A percentile compares a stretch with the other conserved stretches of the same genome.
These are phyloP conservation scores for Lentinula novae-zelandiae DNA, from an alignment of 1,284 basidiomycete genomes.

Conservation along the genomic window DNA sequence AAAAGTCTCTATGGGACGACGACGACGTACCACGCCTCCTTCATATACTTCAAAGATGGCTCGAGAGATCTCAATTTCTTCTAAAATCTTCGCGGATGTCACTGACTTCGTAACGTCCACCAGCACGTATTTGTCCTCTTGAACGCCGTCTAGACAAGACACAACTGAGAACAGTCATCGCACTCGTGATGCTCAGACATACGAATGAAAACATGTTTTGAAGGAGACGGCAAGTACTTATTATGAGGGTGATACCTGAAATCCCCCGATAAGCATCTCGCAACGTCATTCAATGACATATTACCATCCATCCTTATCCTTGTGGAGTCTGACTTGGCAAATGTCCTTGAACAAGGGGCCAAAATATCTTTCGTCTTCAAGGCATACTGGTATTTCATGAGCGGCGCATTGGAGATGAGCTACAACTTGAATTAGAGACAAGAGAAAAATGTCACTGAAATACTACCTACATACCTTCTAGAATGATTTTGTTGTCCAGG, in stretches of 20 bases:
- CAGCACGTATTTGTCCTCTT: slow-evolving; percentile 78
- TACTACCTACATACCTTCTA: slow-evolving; percentile 50
- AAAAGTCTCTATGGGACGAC: neutral
- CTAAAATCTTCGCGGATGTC: slow-evolving; percentile 55
- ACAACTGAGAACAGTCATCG: neutral
- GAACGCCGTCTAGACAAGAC: slow-evolving; percentile 44
- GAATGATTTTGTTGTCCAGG: slow-evolving; percentile 69
- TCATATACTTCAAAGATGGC: slow-evolving; percentile 85
- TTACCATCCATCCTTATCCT: slow-evolving; percentile 72
- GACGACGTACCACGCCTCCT: slow-evolving; percentile 61
- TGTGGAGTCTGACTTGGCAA: slow-evolving; percentile 52
- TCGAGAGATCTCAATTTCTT: slow-evolving; percentile 85
- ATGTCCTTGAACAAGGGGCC: slow-evolving; percentile 55
- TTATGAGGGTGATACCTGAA: slow-evolving; percentile 78
- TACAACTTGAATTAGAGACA: slow-evolving; percentile 15
- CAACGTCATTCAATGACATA: slow-evolving; percentile 16
- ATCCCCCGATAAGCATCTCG: neutral
- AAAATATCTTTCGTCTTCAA: slow-evolving; percentile 72
- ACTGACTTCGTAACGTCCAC: slow-evolving; percentile 58
- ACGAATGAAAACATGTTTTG: slow-evolving; percentile 74
- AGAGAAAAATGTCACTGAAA: neutral
- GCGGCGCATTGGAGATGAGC: slow-evolving; percentile 88
- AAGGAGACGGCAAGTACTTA: slow-evolving; percentile 75
- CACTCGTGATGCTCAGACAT: neutral
- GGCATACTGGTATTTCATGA: slow-evolving; percentile 78